Evolutionary conservation across 192 early-diverging fungal genomes (phyloP).

Genomic region (Paraglomus brasilianum): DNA sequence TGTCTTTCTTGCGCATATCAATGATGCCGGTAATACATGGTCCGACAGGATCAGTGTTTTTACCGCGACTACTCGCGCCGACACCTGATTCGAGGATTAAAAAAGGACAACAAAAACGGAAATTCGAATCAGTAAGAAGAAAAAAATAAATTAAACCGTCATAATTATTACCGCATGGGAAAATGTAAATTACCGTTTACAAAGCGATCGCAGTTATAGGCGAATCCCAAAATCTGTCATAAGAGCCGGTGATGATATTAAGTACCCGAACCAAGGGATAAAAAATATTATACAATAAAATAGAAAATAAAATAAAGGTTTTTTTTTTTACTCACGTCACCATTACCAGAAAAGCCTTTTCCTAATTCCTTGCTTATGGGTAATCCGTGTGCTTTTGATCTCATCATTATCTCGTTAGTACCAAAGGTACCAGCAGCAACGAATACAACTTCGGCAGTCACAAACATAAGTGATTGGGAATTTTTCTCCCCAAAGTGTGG

Average conservation of each 20-base stretch:
- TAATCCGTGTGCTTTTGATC: conserved; percentile 40
- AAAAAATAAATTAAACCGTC: no score
- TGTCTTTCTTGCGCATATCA: conserved; percentile 38
- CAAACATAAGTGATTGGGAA: conserved; percentile 36
- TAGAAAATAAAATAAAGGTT: not conserved
- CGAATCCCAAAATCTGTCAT: conserved; percentile 26
- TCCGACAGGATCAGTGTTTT: conserved; percentile 35
- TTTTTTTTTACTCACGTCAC: conserved; percentile 43
- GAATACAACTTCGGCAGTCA: conserved; percentile 45
- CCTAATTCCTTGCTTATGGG: conserved; percentile 39
- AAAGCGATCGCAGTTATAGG: conserved; percentile 5
- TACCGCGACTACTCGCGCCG: conserved; percentile 36
- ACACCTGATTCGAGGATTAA: conserved; percentile 34
- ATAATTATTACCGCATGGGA: no score
- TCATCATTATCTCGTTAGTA: conserved; percentile 42
- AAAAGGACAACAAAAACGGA: conserved; percentile 17
- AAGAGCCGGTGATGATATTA: not conserved
- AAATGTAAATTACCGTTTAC: conserved; percentile 3
- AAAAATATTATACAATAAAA: not conserved
- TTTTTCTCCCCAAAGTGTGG: not conserved
- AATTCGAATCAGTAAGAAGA: no score
- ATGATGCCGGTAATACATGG: conserved; percentile 48
- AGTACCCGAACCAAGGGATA: not conserved
- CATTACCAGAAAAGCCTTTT: conserved; percentile 47
- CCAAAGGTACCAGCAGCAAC: conserved; percentile 46